Evolutionary conservation across 495 filamentous ascomycete species (phyloP).

Genomic region (Sphaerosporella brunnea): DNA sequence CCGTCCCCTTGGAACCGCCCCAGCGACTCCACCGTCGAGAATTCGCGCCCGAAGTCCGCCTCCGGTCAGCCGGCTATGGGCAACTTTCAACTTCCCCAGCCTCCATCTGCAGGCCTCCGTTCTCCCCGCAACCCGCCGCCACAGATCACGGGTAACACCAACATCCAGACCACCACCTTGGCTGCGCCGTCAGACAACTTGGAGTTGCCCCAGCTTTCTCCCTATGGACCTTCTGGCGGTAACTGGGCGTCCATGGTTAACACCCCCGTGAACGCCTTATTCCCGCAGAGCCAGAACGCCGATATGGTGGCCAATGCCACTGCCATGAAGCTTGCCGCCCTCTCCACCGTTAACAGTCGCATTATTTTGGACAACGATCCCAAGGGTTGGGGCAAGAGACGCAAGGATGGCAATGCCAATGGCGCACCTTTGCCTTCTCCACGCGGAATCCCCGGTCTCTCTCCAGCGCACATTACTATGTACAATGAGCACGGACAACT

Average conservation of each 20-base stretch:
- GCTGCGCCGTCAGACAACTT: constrained; percentile 49
- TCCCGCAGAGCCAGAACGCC: constrained; percentile 50
- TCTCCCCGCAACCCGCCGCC: constrained; percentile 47
- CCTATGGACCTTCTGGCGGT: constrained; percentile 57
- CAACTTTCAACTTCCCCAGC: constrained; percentile 69
- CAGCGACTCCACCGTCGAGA: constrained; percentile 33
- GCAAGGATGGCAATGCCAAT: constrained; percentile 30
- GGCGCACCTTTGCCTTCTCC: constrained; percentile 26
- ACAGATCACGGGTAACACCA: constrained; percentile 44
- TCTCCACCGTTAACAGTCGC: constrained; percentile 95
- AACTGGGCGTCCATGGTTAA: constrained; percentile 99
- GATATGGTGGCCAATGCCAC: constrained; percentile 99
- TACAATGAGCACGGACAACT: constrained; percentile 84
- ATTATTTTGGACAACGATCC: constrained; percentile 61
- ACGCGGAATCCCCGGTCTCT: constrained; percentile 28
- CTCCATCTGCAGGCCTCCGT: constrained; percentile 59
- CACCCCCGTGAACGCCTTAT: constrained; percentile 85
- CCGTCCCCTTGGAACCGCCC: constrained; percentile 60
- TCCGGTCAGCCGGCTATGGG: constrained; percentile 87
- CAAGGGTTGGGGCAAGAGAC: constrained; percentile 63
- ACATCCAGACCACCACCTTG: constrained; percentile 68
- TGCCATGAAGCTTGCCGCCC: constrained; percentile 92
- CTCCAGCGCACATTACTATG: constrained; percentile 58
- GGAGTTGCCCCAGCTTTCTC: constrained; percentile 73
- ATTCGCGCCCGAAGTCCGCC: constrained; percentile 72